Evolutionary conservation across 345 rosid genomes (phyloP), one percentile per base, ranked within the genome.

Genomic region (Moricandia arvensis): DNA sequence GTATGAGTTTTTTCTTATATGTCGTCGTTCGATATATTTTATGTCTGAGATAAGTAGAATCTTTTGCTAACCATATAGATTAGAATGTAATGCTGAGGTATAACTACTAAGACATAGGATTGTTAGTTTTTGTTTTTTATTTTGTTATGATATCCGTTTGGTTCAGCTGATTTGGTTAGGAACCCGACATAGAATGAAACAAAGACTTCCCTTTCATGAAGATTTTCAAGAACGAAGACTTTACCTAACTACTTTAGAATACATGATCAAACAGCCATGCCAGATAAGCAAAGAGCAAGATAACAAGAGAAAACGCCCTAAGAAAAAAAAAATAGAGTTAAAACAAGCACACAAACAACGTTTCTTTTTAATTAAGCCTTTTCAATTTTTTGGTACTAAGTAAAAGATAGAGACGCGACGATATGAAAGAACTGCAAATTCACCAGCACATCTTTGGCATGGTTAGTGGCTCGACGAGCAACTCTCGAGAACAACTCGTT

Each of bases 351-450:
- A 33, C 17, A 68, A 77, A 29, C 61, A 21, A 63, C 16, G 29
- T 37, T 54, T 63, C 33, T 54, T 65, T 21, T 29, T 65, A 35
- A 77, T 57, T 31, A 57, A 59, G 26, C 33, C 4, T 58, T n/a
- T 7, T 59, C 18, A 13, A 16, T 6, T 21, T 6, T 47, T 5
- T 17, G 43, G 10, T 43, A 15, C 47, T 77, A 85, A 66, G 80
- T 82, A 68, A 87, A 69, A 72, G 96, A 86, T 51, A 94, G 89
- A 4, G 96, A 93, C 8, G 96, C 97, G 35, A 91, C 96, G 3
- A 93, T 89, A 67, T 91, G 98, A 51, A 79, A 90, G 80, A 94
- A 91, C 43, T 94, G 96, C 43, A 94, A 76, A 78, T 91, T 75
- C 59, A 87, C 97, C 45, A 94, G 75, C 18, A 91, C 78, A 76